Evolutionary conservation across 805 yeast species (phyloP).

Genomic region (Metschnikowia reukaufii): DNA sequence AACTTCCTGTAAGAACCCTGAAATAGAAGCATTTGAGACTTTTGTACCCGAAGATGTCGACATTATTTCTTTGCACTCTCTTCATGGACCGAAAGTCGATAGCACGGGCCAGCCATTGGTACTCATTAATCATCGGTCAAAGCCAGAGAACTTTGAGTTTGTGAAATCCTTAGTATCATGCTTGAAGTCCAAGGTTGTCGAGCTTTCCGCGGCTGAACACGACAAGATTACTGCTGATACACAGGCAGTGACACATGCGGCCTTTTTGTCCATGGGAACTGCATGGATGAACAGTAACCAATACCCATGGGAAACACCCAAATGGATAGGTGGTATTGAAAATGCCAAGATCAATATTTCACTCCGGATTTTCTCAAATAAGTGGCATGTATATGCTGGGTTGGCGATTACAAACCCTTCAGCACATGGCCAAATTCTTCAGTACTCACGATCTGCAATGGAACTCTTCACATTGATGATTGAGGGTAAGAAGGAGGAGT

Average conservation of each 20-base stretch:
- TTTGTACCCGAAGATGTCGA: conserved; percentile 75
- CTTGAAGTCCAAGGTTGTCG: conserved; percentile 73
- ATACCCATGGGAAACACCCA: conserved; percentile 87
- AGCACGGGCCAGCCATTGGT: conserved; percentile 93
- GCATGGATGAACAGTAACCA: conserved; percentile 85
- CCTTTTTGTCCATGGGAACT: conserved; percentile 92
- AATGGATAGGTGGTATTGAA: conserved; percentile 93
- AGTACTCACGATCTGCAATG: conserved; percentile 81
- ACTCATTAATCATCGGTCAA: conserved; percentile 71
- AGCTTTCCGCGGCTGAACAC: conserved; percentile 81
- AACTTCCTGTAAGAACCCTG: conserved; percentile 92
- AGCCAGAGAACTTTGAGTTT: conserved; percentile 52
- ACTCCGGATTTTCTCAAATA: conserved; percentile 83
- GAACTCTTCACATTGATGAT: conserved; percentile 83
- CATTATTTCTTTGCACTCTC: conserved; percentile 83
- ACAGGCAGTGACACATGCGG: conserved; percentile 98
- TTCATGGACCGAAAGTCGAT: conserved; percentile 92
- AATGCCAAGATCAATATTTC: conserved; percentile 95
- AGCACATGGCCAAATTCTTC: conserved; percentile 88
- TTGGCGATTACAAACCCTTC: conserved; percentile 93
- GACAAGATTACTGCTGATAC: conserved; percentile 97
- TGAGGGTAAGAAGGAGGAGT: conserved; percentile 58
- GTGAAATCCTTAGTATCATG: conserved; percentile 68
- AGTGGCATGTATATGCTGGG: conserved; percentile 99
- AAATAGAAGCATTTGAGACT: conserved; percentile 79